These are phyloP conservation scores for Aspergillus nomiae DNA, from an alignment of 2,329 filamentous ascomycete species.

Conservation along the genomic window DNA sequence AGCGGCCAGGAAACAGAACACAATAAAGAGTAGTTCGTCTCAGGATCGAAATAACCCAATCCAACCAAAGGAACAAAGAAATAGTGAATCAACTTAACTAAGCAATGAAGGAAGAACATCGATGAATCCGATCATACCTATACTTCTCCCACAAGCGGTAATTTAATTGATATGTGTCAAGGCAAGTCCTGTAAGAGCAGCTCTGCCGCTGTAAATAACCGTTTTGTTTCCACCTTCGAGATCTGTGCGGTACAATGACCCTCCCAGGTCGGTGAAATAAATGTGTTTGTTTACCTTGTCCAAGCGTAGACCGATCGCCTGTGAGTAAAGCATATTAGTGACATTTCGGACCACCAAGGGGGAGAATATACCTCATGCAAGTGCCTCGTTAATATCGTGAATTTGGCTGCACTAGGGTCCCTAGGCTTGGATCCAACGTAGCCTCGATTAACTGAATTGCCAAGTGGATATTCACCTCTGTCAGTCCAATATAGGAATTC, in stretches of 20 bases:
- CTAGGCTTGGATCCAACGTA: background rate
- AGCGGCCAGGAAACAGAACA: too few relatives aligned
- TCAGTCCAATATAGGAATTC: background rate
- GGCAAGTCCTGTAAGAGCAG: background rate
- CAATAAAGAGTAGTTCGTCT: too few relatives aligned
- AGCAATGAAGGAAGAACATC: too few relatives aligned
- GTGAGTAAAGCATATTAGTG: too few relatives aligned
- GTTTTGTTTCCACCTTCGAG: background rate
- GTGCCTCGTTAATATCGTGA: background rate
- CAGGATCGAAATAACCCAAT: too few relatives aligned
- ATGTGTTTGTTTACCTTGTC: background rate
- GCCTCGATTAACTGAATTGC: background rate
- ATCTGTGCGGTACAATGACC: background rate
- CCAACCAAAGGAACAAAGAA: too few relatives aligned
- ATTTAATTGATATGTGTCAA: background rate
- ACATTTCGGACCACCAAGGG: too few relatives aligned
- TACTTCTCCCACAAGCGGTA: background rate
- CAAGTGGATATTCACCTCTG: background rate
- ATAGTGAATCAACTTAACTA: too few relatives aligned
- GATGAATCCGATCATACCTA: too few relatives aligned
- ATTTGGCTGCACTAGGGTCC: background rate
- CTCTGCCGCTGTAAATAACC: background rate
- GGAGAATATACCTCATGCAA: background rate
- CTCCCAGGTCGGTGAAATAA: background rate
- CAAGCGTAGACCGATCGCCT: background rate